Conservation (phyloP, 2,329 filamentous ascomycete species). For the Aspergillus felis region DNA sequence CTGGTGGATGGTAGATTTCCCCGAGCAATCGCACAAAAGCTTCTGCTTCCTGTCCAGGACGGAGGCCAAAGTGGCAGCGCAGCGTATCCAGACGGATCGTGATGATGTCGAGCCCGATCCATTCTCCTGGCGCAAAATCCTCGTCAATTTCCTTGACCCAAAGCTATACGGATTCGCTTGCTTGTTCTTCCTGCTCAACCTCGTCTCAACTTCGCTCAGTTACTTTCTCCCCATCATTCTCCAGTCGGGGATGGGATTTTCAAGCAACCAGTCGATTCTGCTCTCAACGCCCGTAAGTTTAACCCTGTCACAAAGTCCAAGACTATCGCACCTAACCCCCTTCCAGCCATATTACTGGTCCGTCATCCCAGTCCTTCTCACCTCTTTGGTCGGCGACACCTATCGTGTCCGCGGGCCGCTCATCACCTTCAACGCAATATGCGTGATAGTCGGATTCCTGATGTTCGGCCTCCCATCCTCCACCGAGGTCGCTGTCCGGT, state of each 20-base stretch:
- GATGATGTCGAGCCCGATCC: slow-evolving; percentile 56
- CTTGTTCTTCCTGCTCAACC: slow-evolving; percentile 64
- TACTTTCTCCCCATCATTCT: slow-evolving; percentile 64
- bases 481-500: slow-evolving; percentile 57
- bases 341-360: slow-evolving; percentile 61
- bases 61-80: slow-evolving; percentile 55
- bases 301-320: not conserved
- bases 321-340: not conserved
- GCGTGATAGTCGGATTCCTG: slow-evolving; percentile 60
- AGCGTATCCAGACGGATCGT: slow-evolving; percentile 58
- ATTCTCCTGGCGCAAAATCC: slow-evolving; percentile 54
- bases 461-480: slow-evolving; percentile 58
- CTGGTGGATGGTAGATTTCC: slow-evolving; percentile 70
- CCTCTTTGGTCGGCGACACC: slow-evolving; percentile 59
- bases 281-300: slow-evolving; percentile 54
- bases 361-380: slow-evolving; percentile 60
- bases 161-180: slow-evolving; percentile 64
- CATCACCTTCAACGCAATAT: slow-evolving; percentile 62
- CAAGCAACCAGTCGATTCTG: slow-evolving; percentile 52
- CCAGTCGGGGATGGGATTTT: slow-evolving; percentile 53
- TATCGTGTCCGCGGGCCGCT: slow-evolving; percentile 59
- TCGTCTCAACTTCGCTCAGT: slow-evolving; percentile 61
- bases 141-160: slow-evolving; percentile 54
- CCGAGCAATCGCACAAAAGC: slow-evolving; percentile 56
- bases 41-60: slow-evolving; percentile 55